A percentile compares a stretch with the other conserved stretches of the same genome.
Evolutionary conservation across 768 basidiomycete species (phyloP).

Genomic region (Boletus vinaceobasis): DNA sequence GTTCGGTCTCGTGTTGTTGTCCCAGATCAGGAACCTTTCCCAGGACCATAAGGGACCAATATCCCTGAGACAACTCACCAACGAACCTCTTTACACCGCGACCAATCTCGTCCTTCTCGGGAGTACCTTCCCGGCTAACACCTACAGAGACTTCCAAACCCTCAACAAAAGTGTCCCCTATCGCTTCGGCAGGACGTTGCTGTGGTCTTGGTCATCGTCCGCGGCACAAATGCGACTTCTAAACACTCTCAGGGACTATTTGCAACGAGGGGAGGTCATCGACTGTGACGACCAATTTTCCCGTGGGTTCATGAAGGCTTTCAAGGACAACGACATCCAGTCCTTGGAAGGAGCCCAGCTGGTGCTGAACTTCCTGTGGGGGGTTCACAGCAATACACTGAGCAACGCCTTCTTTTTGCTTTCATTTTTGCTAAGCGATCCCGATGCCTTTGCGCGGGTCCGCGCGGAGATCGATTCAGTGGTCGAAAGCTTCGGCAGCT

Average conservation of each 20-base stretch:
- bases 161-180: constrained; percentile 18
- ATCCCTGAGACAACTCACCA: constrained; percentile 18
- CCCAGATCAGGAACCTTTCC: constrained; percentile 8
- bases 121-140: constrained; percentile 15
- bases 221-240: constrained; percentile 12
- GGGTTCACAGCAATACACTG: constrained; percentile 20
- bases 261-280: constrained; percentile 8
- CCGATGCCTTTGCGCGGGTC: constrained; percentile 42
- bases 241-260: constrained; percentile 6
- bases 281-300: constrained; percentile 8
- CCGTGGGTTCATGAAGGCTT: constrained; percentile 13
- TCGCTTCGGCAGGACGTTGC: constrained; percentile 13
- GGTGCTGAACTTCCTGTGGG: constrained; percentile 21
- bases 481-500: constrained; percentile 6
- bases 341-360: constrained; percentile 16
- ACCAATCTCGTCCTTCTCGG: constrained; percentile 21
- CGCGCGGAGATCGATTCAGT: constrained; percentile 43
- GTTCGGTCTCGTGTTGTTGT: constrained; percentile 12
- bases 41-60: background rate
- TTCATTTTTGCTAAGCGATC: constrained; percentile 38
- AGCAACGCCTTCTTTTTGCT: constrained; percentile 19
- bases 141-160: constrained; percentile 19
- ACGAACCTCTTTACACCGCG: constrained; percentile 15
- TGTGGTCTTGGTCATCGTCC: constrained; percentile 15
- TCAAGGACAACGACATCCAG: constrained; percentile 17